A percentile compares a stretch with the other conserved stretches of the same genome.
Evolutionary conservation across 495 filamentous ascomycete genomes (phyloP).

Genomic region (Penicillium pancosmium): DNA sequence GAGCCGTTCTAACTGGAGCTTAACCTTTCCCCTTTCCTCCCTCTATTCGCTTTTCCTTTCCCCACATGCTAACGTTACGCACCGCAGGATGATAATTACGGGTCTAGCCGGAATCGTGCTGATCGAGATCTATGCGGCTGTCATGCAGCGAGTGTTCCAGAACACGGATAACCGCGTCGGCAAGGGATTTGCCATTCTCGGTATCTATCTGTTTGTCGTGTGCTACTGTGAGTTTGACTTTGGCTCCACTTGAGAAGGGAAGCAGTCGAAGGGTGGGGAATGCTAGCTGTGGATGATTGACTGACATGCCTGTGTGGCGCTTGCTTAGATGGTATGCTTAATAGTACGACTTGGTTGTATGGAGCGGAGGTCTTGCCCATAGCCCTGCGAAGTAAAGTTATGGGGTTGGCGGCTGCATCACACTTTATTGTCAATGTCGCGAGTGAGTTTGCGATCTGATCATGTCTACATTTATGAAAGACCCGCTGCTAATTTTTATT

Average conservation of each 20-base stretch:
- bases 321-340: conserved; percentile 55
- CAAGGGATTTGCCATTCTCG: conserved; percentile 63
- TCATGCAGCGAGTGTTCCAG: conserved; percentile 61
- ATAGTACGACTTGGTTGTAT: conserved; percentile 63
- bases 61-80: no score
- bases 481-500: not conserved
- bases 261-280: no score
- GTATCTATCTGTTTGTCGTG: conserved; percentile 62
- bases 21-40: not conserved
- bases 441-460: conserved; percentile 29
- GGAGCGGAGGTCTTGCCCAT: conserved; percentile 62
- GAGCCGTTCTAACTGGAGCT: not conserved
- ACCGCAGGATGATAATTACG: conserved; percentile 52
- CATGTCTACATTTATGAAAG: not conserved
- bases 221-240: conserved; percentile 48
- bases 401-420: conserved; percentile 58
- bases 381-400: conserved; percentile 58
- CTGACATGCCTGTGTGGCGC: conserved; percentile 12
- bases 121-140: conserved; percentile 60
- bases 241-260: not conserved
- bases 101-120: conserved; percentile 53
- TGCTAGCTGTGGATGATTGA: not conserved
- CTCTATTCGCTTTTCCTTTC: no score
- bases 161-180: conserved; percentile 56
- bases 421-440: conserved; percentile 64